Evolutionary conservation across 768 basidiomycete genomes (phyloP).

Genomic region (Suillus occidentalis): DNA sequence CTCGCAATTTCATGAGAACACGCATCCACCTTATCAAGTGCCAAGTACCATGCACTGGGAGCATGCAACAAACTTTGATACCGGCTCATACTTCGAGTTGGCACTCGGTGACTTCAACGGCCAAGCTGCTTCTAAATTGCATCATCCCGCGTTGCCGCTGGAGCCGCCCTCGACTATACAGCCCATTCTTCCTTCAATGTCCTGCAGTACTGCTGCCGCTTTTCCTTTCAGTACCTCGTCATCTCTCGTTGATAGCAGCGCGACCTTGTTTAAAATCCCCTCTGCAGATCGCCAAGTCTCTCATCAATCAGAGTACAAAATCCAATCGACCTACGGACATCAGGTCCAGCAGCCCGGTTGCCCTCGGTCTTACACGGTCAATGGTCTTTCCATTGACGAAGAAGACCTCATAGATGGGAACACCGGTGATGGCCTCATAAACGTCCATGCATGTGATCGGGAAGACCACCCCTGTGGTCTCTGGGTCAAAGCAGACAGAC

Average conservation of each 20-base stretch:
- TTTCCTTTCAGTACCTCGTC: neutral
- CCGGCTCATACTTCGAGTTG: neutral
- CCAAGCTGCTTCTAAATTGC: neutral
- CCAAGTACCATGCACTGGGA: neutral
- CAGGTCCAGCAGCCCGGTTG: neutral
- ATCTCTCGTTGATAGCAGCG: neutral
- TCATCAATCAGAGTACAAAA: neutral
- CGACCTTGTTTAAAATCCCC: neutral
- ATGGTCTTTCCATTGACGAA: neutral
- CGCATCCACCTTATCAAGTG: neutral
- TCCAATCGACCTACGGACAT: neutral
- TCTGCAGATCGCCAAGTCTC: neutral
- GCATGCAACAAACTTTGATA: neutral
- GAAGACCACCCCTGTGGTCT: neutral
- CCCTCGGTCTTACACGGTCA: neutral
- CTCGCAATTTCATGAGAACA: neutral
- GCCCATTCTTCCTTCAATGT: neutral
- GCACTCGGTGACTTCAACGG: neutral
- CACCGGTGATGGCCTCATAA: neutral
- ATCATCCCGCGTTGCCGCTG: neutral
- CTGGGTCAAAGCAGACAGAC: conserved; percentile 6
- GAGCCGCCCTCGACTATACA: neutral
- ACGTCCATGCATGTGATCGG: neutral
- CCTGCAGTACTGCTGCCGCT: neutral
- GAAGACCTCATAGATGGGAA: neutral